phyloP scores from a whole-genome alignment of 2,329 filamentous ascomycete genomes.

The Purpureocillium takamizusanense region DNA sequence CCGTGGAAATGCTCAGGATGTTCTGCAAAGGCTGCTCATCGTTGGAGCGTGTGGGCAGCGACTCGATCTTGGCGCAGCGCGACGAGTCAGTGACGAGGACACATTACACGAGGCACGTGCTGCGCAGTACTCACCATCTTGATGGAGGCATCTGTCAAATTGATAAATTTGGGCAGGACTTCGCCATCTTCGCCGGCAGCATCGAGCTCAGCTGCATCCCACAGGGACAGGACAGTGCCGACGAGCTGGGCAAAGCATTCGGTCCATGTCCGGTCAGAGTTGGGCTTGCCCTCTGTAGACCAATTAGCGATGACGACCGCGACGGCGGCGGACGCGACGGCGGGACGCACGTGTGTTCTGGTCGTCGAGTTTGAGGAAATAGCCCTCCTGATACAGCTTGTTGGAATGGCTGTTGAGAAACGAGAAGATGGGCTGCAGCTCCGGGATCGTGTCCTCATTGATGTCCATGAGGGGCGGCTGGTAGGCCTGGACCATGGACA shows the following conservation, averaged over 20 bases:
- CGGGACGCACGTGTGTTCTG: conserved; percentile 71
- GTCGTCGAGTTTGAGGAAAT: conserved; percentile 94
- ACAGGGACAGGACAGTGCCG: conserved; percentile 87
- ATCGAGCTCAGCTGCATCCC: conserved; percentile 91
- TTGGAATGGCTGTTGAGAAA: conserved; percentile 92
- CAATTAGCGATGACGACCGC: not conserved
- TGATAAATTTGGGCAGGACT: conserved; percentile 87
- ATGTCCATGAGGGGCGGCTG: conserved; percentile 82
- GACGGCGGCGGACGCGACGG: not conserved
- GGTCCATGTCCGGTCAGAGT: conserved; percentile 79
- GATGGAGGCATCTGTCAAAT: conserved; percentile 92
- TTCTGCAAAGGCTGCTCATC: conserved; percentile 81
- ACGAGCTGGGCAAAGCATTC: conserved; percentile 97
- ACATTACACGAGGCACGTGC: not conserved
- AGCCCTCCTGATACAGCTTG: conserved; percentile 96
- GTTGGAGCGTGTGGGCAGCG: conserved; percentile 70
- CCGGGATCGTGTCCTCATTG: conserved; percentile 75
- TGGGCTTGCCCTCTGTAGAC: conserved; percentile 69
- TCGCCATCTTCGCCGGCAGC: conserved; percentile 76
- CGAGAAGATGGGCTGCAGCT: conserved; percentile 88
- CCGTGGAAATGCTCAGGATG: conserved; percentile 90
- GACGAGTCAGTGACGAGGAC: not conserved
- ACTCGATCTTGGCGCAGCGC: conserved; percentile 59
- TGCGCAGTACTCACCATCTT: conserved; percentile 65
- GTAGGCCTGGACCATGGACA: conserved; percentile 81